phyloP scores from a whole-genome alignment of 2,329 filamentous ascomycete species.

The Aureobasidium sp. region DNA sequence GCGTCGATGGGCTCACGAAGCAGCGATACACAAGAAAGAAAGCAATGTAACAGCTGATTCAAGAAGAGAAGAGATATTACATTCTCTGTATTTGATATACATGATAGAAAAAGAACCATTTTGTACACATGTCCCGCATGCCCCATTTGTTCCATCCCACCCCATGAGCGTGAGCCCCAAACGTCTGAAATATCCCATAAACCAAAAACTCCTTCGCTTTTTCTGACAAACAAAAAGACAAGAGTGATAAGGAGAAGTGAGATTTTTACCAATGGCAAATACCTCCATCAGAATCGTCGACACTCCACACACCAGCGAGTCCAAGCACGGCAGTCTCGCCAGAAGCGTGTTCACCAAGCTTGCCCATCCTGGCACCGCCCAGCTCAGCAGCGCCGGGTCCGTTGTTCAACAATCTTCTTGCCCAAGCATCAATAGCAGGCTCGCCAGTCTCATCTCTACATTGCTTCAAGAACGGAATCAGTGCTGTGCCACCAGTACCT shows the following conservation, averaged over 20 bases:
- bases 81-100: background rate
- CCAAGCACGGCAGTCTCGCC: conserved; percentile 55
- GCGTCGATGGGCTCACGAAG: background rate
- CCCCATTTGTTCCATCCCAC: background rate
- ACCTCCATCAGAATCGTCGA: conserved; percentile 68
- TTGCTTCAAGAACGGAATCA: conserved; percentile 95
- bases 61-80: background rate
- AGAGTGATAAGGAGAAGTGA: background rate
- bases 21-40: background rate
- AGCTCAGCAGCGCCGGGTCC: conserved; percentile 33
- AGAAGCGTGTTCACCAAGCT: conserved; percentile 42
- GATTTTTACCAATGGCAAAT: conserved; percentile 43
- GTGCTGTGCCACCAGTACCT: conserved; percentile 84
- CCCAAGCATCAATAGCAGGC: conserved; percentile 67
- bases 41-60: background rate
- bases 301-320: conserved; percentile 78
- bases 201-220: conserved; percentile 7
- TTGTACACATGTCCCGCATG: conserved; percentile 2
- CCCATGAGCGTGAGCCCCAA: background rate
- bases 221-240: background rate
- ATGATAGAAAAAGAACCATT: background rate
- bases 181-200: background rate
- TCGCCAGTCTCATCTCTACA: conserved; percentile 93
- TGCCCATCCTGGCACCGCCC: conserved; percentile 40
- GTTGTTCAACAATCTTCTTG: conserved; percentile 48